A percentile compares a stretch with the other conserved stretches of the same genome.
These are phyloP conservation scores for Pichia cactophila DNA, from an alignment of 1,139 yeast species.

Conservation along the genomic window DNA sequence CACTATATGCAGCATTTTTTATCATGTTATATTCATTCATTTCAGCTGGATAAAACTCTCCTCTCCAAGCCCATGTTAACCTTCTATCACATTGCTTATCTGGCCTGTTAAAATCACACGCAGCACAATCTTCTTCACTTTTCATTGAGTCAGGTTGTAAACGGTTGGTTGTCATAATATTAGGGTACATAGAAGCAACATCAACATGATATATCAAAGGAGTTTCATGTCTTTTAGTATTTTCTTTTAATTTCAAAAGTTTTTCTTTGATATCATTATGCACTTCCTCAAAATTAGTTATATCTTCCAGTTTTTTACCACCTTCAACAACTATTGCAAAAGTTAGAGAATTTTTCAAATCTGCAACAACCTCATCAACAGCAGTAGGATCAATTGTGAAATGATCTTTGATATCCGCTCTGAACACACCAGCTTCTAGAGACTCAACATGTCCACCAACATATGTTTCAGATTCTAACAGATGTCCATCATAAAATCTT, in stretches of 20 bases:
- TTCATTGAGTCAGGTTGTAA: conserved; percentile 98
- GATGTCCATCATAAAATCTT: conserved; percentile 88
- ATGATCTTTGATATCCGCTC: conserved; percentile 74
- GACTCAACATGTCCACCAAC: conserved; percentile 99
- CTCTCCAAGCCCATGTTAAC: conserved; percentile 98
- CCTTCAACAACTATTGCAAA: conserved; percentile 86
- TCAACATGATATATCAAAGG: conserved; percentile 96
- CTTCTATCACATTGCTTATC: conserved; percentile 90
- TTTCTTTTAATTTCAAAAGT: conserved; percentile 49
- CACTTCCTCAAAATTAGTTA: conserved; percentile 72
- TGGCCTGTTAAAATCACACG: conserved; percentile 94
- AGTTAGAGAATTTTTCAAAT: conserved; percentile 67
- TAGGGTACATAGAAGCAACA: conserved; percentile 99
- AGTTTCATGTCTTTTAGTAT: conserved; percentile 60
- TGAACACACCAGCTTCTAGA: conserved; percentile 93
- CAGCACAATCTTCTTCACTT: conserved; percentile 90
- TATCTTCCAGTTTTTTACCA: conserved; percentile 61
- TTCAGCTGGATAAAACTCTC: conserved; percentile 87
- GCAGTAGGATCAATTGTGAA: conserved; percentile 78
- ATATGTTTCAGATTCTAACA: conserved; percentile 91
- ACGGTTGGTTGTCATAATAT: conserved; percentile 95
- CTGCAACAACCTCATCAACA: conserved; percentile 67
- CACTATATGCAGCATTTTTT: conserved; percentile 73
- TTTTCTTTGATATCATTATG: conserved; percentile 47
- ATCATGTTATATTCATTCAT: conserved; percentile 89